Base-by-base conservation (phyloP, 306 rosid species). In the Sophora flavescens region DNA sequence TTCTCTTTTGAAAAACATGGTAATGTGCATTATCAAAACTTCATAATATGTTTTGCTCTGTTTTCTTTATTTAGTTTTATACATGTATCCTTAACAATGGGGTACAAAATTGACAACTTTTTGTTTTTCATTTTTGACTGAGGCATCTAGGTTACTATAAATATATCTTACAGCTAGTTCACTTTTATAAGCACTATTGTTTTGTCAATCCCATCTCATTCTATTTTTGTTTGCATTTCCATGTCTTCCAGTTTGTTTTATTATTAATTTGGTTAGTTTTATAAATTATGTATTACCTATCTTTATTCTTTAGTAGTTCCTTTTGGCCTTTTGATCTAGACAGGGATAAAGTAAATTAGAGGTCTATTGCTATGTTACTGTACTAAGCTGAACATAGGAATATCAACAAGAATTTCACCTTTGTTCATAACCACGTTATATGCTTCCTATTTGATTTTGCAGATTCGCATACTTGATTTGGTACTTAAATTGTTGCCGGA, bases 381-480 rank as follows among this genome's bases (percentile, higher is more conserved):
- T 63, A 71, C 33, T 63, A 18, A 50, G 59, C 72, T 62, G 52
- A 70, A 50, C 33, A 30, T 30, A 22, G 18, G 45, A 67, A 59
- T 57, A 52, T 12, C 1, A 32, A 42, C 57, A 47, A 62, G 75
- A 77, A 64, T 57, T 74, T n/a, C 52, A 38, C 51, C 48, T 53
- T 16, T 72, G 15, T 54, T 70, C 48, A 65, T 70, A 74, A 45
- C 39, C 73, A 39, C 74, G 6, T 50, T 58, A 65, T 61, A 74
- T 78, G 63, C 59, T 80, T 88, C 77, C 72, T 80, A 53, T 79
- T 44, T 79, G 51, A 33, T 87, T 79, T 77, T 81, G 70, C 90
- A 94, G 98, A 94, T 94, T 74, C 73, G 86, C 83, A 88, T 92
- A 90, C 89, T 94, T 65, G 97, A 92, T 90, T 84, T 94, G 88